Evolutionary conservation across 2,329 filamentous ascomycete species (phyloP).

Genomic region (Magnaporthiopsis incrustans): DNA sequence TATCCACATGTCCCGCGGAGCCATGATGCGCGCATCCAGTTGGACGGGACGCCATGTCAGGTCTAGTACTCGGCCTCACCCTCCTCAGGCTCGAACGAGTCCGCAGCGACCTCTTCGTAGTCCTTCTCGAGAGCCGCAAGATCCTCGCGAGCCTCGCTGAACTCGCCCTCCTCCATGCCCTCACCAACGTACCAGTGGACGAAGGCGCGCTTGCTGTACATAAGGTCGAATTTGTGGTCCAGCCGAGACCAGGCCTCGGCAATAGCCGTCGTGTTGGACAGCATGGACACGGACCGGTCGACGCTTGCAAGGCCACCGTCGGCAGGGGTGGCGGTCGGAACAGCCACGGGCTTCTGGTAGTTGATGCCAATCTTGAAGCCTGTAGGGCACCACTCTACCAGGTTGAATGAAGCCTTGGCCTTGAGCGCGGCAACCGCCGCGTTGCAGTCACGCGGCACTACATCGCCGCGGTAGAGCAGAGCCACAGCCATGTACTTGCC

Average conservation of each 20-base stretch:
- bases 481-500: conserved; percentile 99
- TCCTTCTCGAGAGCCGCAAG: conserved; percentile 95
- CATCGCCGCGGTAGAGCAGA: conserved; percentile 95
- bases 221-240: conserved; percentile 97
- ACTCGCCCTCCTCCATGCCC: conserved; percentile 99
- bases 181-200: conserved; percentile 99
- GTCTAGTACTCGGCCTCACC: conserved; percentile 89
- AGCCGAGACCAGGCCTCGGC: conserved; percentile 96
- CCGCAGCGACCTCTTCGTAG: conserved; percentile 96
- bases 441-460: conserved; percentile 94
- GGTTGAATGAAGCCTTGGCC: conserved; percentile 98
- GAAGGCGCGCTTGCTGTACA: conserved; percentile 99
- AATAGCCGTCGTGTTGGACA: conserved; percentile 97
- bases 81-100: conserved; percentile 84
- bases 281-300: conserved; percentile 98
- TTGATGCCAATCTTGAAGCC: conserved; percentile 99
- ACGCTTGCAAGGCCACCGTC: conserved; percentile 94
- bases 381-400: conserved; percentile 99
- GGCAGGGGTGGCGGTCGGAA: conserved; percentile 49
- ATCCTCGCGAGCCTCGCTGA: conserved; percentile 98
- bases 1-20: neutral
- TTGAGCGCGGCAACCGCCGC: conserved; percentile 89
- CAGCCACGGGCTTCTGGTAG: conserved; percentile 95
- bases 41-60: neutral
- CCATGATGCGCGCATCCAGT: neutral